A percentile compares a stretch with the other conserved stretches of the same genome.
phyloP scores from a whole-genome alignment of 2,329 filamentous ascomycete species.

The Tolypocladium album region DNA sequence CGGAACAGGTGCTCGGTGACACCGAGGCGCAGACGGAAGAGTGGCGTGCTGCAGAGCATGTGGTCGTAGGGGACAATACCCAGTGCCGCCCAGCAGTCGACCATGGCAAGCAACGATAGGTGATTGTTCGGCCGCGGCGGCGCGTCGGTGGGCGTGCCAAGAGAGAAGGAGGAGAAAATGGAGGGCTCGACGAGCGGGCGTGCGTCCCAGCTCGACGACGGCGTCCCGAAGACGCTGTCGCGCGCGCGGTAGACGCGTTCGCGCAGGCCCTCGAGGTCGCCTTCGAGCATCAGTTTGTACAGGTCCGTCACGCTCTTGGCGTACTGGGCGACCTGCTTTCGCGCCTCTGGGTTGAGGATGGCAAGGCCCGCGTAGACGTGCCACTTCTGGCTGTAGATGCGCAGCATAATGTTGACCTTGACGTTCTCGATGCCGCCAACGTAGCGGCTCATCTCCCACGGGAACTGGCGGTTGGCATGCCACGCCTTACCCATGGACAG shows the following conservation, averaged over 20 bases:
- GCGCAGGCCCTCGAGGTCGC: slow-evolving; percentile 64
- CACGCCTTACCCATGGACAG: slow-evolving; percentile 96
- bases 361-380: slow-evolving; percentile 97
- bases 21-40: slow-evolving; percentile 92
- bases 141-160: slow-evolving; percentile 56
- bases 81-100: slow-evolving; percentile 94
- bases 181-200: slow-evolving; percentile 69
- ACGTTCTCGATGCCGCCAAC: slow-evolving; percentile 97
- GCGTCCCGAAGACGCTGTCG: slow-evolving; percentile 62
- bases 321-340: slow-evolving; percentile 89
- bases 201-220: slow-evolving; percentile 44
- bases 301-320: slow-evolving; percentile 85
- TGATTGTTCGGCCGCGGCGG: slow-evolving; percentile 75
- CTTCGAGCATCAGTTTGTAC: slow-evolving; percentile 93
- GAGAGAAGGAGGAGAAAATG: slow-evolving; percentile 78
- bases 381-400: slow-evolving; percentile 98
- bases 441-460: slow-evolving; percentile 94
- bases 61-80: slow-evolving; percentile 96
- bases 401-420: slow-evolving; percentile 95
- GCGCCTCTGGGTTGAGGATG: slow-evolving; percentile 89
- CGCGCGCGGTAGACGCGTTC: slow-evolving; percentile 53
- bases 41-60: slow-evolving; percentile 97
- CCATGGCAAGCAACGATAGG: slow-evolving; percentile 86
- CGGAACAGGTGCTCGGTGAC: slow-evolving; percentile 96
- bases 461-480: slow-evolving; percentile 90